Evolutionary conservation across 1,284 basidiomycete genomes (phyloP).

Genomic region (Apiotrichum mycotoxinovorans): DNA sequence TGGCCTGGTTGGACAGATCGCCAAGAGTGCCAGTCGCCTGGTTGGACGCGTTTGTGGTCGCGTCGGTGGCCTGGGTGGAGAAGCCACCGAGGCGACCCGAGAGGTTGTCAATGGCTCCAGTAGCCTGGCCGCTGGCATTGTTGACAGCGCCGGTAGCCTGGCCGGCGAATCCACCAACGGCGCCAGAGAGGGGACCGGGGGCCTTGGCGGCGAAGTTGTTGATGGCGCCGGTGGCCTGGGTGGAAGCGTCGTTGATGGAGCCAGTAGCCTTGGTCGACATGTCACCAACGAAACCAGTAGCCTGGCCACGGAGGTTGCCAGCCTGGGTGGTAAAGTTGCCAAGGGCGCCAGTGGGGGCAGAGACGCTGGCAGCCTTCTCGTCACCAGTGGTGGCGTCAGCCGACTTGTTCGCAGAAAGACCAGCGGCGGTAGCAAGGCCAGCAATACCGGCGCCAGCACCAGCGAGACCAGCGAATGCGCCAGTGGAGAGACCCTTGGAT

Average conservation of each 20-base stretch:
- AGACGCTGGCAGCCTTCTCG: background rate
- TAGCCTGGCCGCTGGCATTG: background rate
- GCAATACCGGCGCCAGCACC: background rate
- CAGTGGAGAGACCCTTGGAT: background rate
- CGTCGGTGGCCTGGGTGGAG: background rate
- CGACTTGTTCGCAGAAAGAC: background rate
- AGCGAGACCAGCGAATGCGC: background rate
- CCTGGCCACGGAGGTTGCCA: background rate
- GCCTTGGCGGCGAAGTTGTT: background rate
- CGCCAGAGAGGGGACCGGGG: background rate
- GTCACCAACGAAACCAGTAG: background rate
- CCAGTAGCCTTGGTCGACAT: background rate
- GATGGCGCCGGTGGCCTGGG: background rate
- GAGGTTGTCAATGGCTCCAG: background rate
- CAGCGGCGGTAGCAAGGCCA: background rate
- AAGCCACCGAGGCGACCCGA: background rate
- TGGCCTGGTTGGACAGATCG: background rate
- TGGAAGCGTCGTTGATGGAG: background rate
- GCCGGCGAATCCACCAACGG: slow-evolving; percentile 7
- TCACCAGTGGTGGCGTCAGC: background rate
- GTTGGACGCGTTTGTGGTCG: background rate
- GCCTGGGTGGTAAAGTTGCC: background rate
- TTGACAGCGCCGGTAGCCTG: slow-evolving; percentile 2
- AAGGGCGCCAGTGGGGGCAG: background rate
- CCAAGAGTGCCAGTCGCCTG: background rate